Conservation (phyloP, 192 early-diverging fungal species). For the Phlyctochytrium arcticum region DNA sequence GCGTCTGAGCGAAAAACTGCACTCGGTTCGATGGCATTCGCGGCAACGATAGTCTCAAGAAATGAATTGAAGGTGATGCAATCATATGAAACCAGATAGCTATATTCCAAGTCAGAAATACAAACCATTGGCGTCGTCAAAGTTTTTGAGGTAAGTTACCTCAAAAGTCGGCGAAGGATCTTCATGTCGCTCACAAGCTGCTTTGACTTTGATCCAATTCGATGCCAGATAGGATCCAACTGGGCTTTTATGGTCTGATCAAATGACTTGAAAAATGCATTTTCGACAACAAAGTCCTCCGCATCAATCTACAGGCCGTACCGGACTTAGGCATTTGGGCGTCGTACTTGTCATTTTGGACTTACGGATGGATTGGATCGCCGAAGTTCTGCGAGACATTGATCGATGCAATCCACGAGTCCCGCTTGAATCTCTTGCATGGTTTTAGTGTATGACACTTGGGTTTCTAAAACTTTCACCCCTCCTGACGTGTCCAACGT, state of each 20-base stretch:
- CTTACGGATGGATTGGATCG: slow-evolving; percentile 54
- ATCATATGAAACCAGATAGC: slow-evolving; percentile 82
- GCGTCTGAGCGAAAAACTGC: slow-evolving; percentile 23
- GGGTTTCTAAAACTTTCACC: slow-evolving; percentile 68
- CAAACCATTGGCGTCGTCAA: too few relatives aligned
- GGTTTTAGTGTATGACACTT: slow-evolving; percentile 68
- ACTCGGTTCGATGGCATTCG: slow-evolving; percentile 30
- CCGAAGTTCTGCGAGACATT: slow-evolving; percentile 71
- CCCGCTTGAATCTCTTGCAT: slow-evolving; percentile 83
- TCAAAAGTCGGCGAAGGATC: slow-evolving; percentile 64
- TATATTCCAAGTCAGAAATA: too few relatives aligned
- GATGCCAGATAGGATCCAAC: slow-evolving; percentile 86
- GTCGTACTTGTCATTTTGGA: background rate
- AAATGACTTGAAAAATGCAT: slow-evolving; percentile 80
- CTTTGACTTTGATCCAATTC: slow-evolving; percentile 66
- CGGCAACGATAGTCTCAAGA: slow-evolving; percentile 76
- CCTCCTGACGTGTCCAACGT: slow-evolving; percentile 42
- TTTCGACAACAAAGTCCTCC: slow-evolving; percentile 82
- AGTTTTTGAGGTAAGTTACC: too few relatives aligned
- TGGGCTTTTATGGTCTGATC: slow-evolving; percentile 72
- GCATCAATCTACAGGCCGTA: slow-evolving; percentile 72
- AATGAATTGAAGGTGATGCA: slow-evolving; percentile 82
- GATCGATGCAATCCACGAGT: slow-evolving; percentile 80
- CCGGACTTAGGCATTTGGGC: too few relatives aligned
- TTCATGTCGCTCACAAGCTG: slow-evolving; percentile 72